Conservation (phyloP, 2,329 filamentous ascomycete species). For the Fusarium mexicanum region DNA sequence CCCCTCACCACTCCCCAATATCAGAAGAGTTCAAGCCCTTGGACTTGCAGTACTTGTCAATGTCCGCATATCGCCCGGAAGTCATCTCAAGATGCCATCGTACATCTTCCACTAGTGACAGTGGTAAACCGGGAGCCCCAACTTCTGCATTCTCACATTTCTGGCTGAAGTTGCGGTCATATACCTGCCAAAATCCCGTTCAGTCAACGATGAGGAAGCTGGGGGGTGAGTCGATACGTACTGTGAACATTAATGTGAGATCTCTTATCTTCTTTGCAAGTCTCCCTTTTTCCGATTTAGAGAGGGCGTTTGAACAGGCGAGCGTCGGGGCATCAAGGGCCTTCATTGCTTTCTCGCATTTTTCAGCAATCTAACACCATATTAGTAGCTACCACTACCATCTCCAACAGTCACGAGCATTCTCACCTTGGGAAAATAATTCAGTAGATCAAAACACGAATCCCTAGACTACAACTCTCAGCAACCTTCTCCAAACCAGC, state of each 20-base stretch:
- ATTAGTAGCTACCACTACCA: neutral
- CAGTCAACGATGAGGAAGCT: too few relatives aligned
- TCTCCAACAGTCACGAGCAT: neutral
- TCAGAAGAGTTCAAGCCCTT: neutral
- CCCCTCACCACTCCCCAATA: neutral
- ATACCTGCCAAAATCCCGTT: neutral
- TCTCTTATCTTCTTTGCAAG: neutral
- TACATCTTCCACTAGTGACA: neutral
- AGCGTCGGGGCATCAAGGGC: neutral
- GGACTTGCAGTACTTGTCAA: neutral
- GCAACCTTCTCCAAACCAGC: neutral
- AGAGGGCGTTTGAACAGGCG: neutral
- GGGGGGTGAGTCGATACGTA: neutral
- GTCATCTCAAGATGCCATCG: neutral
- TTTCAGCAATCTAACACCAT: neutral
- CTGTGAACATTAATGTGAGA: neutral
- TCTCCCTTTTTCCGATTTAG: neutral
- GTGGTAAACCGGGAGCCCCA: neutral
- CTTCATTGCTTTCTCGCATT: neutral
- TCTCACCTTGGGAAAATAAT: neutral
- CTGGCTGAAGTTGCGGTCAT: neutral
- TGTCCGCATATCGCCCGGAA: neutral
- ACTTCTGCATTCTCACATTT: neutral
- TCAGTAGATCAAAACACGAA: neutral
- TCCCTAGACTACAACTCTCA: neutral